Conservation (phyloP, 345 rosid genomes). For the Boechera retrofracta region DNA sequence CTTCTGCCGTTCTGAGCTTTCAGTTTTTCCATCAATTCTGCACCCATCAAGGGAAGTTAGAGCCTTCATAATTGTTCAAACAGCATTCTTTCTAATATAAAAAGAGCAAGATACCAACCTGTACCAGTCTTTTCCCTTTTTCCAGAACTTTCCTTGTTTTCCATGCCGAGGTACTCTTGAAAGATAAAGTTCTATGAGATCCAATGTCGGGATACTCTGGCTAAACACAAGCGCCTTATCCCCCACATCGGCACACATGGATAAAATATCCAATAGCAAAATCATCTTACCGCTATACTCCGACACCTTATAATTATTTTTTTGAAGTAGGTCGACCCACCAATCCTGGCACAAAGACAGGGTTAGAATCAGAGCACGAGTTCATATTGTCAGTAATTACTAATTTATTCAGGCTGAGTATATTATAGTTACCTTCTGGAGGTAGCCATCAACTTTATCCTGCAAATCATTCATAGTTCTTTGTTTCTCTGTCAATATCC, state of each 20-base stretch:
- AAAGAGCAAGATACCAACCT: slow-evolving; percentile 62
- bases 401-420: slow-evolving; percentile 15
- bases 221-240: slow-evolving; percentile 96
- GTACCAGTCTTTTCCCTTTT: slow-evolving; percentile 97
- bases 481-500: slow-evolving; percentile 61
- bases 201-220: slow-evolving; percentile 98
- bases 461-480: slow-evolving; percentile 57
- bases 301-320: slow-evolving; percentile 69
- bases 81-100: slow-evolving; percentile 4
- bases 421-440: slow-evolving; percentile 61
- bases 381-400: slow-evolving; percentile 17
- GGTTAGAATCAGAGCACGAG: slow-evolving; percentile 9
- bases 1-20: slow-evolving; percentile 95
- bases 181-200: slow-evolving; percentile 93
- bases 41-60: slow-evolving; percentile 35
- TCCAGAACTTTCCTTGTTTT: slow-evolving; percentile 86
- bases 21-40: slow-evolving; percentile 98
- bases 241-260: slow-evolving; percentile 72
- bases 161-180: slow-evolving; percentile 77
- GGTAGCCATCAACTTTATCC: slow-evolving; percentile 67
- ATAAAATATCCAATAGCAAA: slow-evolving; percentile 85
- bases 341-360: slow-evolving; percentile 65
- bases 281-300: slow-evolving; percentile 98
- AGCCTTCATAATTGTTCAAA: slow-evolving; percentile 27
- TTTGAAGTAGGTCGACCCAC: slow-evolving; percentile 95